Percentiles rank a stretch among this genome's conserved stretches.
These are phyloP conservation scores for Aspergillus latus DNA, from an alignment of 2,329 filamentous ascomycete genomes.

Conservation along the genomic window DNA sequence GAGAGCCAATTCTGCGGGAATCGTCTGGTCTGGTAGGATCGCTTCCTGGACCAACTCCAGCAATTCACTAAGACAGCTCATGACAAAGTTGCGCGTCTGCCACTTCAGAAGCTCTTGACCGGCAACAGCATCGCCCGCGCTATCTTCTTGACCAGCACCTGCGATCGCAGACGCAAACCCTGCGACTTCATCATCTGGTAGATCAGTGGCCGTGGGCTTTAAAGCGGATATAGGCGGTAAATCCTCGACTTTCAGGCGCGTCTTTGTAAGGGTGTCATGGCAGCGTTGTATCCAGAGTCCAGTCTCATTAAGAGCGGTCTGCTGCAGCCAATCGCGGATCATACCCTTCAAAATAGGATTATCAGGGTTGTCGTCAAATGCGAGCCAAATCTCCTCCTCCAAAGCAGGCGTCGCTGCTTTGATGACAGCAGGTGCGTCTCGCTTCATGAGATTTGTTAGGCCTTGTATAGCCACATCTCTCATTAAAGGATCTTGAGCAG, in stretches of 20 bases:
- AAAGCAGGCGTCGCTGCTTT: constrained; percentile 72
- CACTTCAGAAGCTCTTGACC: constrained; percentile 88
- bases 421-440: constrained; percentile 80
- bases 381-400: constrained; percentile 89
- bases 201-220: constrained; percentile 62
- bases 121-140: constrained; percentile 49
- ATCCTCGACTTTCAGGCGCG: constrained; percentile 65
- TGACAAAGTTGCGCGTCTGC: constrained; percentile 93
- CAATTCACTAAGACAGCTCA: constrained; percentile 82
- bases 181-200: constrained; percentile 94
- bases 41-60: constrained; percentile 77
- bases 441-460: constrained; percentile 91
- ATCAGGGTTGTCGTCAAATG: constrained; percentile 72
- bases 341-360: constrained; percentile 83
- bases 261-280: constrained; percentile 86
- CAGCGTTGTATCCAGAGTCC: constrained; percentile 84
- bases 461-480: constrained; percentile 82
- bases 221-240: constrained; percentile 36
- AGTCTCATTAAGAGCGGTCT: constrained; percentile 79
- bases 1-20: constrained; percentile 72
- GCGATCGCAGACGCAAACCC: constrained; percentile 81
- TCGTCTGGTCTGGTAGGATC: constrained; percentile 73
- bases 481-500: constrained; percentile 66
- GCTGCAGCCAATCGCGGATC: constrained; percentile 87
- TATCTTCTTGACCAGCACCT: constrained; percentile 58